These are phyloP conservation scores for Fraxinus greggii DNA, from an alignment of 305 asterid species.

Conservation along the genomic window DNA sequence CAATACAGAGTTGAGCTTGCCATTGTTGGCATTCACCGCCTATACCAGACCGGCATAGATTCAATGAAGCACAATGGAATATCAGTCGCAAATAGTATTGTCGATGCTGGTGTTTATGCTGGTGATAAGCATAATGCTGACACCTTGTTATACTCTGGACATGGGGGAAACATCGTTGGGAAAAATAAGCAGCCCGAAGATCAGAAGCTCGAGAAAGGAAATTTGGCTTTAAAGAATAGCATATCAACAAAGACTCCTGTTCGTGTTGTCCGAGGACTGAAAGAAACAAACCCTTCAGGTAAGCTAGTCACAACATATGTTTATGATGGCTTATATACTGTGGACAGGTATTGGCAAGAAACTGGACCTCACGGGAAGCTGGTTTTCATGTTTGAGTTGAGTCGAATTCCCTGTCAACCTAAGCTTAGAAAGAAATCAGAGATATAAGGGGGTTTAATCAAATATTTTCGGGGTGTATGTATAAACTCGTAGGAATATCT, in stretches of 20 bases:
- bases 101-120: conserved; percentile 77
- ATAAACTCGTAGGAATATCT: background rate
- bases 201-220: conserved; percentile 89
- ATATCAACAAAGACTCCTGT: conserved; percentile 55
- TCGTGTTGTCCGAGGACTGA: conserved; percentile 88
- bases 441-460: background rate
- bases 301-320: conserved; percentile 25
- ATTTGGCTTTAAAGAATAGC: conserved; percentile 72
- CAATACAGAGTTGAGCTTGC: conserved; percentile 91
- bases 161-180: conserved; percentile 70
- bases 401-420: conserved; percentile 75
- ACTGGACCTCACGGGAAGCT: conserved; percentile 9
- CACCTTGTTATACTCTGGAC: conserved; percentile 71
- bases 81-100: conserved; percentile 68
- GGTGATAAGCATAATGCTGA: conserved; percentile 72
- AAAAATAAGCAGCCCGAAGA: conserved; percentile 61
- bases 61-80: conserved; percentile 40
- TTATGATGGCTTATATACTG: background rate
- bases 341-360: background rate
- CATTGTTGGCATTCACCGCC: conserved; percentile 80
- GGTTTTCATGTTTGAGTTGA: conserved; percentile 77
- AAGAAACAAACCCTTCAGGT: conserved; percentile 36
- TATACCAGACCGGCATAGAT: conserved; percentile 83
- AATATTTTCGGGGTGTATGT: background rate
- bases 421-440: conserved; percentile 80